Base-by-base conservation (phyloP, 192 early-diverging fungal genomes). In the Podila minutissima region DNA sequence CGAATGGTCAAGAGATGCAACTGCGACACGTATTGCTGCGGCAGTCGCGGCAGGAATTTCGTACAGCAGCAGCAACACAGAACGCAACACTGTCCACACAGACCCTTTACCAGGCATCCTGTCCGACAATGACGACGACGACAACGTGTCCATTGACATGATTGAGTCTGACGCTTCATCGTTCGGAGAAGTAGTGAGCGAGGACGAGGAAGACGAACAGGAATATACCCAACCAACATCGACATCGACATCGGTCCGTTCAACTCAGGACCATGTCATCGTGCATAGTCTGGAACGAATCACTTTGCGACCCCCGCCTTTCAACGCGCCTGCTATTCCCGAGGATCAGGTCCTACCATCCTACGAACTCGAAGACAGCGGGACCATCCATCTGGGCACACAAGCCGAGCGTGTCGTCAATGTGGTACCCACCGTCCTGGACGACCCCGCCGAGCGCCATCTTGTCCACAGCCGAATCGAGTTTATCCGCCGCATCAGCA, bases 61-160 rank as follows among this genome's bases (percentile, higher is more conserved):
- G 41, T 46, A 46, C 53, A 22, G 24, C 63, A 33, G 57, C 62
- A 33, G 22, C 58, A n/a, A 64, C 31, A 48, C 63, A 19, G 31
- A 50, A n/a, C 12, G 59, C 33, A 79, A 79, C 55, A 79, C 76
- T 6, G 70, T 79, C 22, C 76, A 79, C 53, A 79, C 76, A 9
- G 19, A 17, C 12, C 76, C 58, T 22, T 7, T 77, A 4, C 58
- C 69, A 11, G 59, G 57, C 1, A 22, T 67, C 59, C 24, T 50
- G 41, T 69, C 26, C 57, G 64, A 74, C 57, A 31, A 11, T 29
- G 29, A 29, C 29, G 49, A 55, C 5, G 9, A 63, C 4, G 13
- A 35, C 50, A 62, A 64, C 13, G 60, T 62, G 22, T 64, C 32
- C 3, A 62, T 74, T 57, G 66, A 74, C 28, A 68, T 74, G 66